These are phyloP conservation scores for Cucurbita ficifolia DNA, from an alignment of 306 rosid genomes.

Conservation along the genomic window DNA sequence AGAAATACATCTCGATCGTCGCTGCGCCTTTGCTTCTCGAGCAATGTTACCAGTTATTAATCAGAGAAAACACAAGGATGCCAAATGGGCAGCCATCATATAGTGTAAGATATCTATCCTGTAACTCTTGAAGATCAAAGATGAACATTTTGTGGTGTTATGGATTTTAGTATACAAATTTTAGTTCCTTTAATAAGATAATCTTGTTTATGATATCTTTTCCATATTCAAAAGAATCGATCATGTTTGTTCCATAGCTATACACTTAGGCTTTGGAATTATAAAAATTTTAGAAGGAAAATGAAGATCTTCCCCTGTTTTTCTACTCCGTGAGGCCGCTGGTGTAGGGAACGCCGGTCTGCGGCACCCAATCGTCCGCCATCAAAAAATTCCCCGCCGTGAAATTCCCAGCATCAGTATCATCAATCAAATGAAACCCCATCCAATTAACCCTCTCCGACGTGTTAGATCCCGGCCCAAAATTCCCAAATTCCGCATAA, in stretches of 20 bases:
- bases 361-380: conserved; percentile 58
- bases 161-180: neutral
- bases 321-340: conserved; percentile 18
- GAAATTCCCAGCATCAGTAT: conserved; percentile 42
- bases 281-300: neutral
- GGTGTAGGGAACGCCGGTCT: conserved; percentile 48
- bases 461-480: conserved; percentile 49
- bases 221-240: neutral
- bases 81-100: neutral
- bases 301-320: neutral
- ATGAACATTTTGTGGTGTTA: conserved; percentile 1
- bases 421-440: conserved; percentile 43
- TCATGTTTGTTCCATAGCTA: neutral
- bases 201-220: neutral
- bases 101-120: neutral
- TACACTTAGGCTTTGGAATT: neutral
- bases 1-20: neutral
- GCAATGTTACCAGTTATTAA: neutral
- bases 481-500: conserved; percentile 63
- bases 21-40: neutral
- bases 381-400: conserved; percentile 36
- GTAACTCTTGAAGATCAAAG: neutral
- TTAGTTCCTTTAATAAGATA: neutral
- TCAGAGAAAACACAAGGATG: neutral
- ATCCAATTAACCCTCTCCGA: conserved; percentile 35